These are phyloP conservation scores for Tylopilus subfusipes DNA, from an alignment of 768 basidiomycete genomes.

Conservation along the genomic window DNA sequence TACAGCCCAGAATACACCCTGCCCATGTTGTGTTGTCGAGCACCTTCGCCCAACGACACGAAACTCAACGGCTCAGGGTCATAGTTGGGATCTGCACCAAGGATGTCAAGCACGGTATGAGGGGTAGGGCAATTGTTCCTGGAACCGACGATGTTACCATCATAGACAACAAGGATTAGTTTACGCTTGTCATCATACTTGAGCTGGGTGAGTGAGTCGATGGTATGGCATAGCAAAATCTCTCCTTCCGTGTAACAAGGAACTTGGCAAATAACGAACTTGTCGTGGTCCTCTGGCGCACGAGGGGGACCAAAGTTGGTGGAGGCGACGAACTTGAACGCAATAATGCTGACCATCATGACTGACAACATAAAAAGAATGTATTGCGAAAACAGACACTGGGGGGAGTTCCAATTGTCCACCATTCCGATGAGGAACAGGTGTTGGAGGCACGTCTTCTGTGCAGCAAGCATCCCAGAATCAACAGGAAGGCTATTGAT, in stretches of 20 bases:
- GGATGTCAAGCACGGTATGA: slow-evolving; percentile 92
- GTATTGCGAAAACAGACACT: slow-evolving; percentile 89
- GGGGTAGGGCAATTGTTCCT: slow-evolving; percentile 97
- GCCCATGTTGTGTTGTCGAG: slow-evolving; percentile 97
- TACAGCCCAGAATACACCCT: slow-evolving; percentile 97
- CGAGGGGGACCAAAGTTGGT: slow-evolving; percentile 77
- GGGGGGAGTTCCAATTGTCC: slow-evolving; percentile 87
- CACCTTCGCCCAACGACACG: slow-evolving; percentile 89
- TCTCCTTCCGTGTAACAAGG: slow-evolving; percentile 99
- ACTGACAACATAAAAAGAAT: slow-evolving; percentile 85
- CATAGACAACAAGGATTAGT: slow-evolving; percentile 33
- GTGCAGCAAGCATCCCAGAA: slow-evolving; percentile 55
- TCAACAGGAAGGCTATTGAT: slow-evolving; percentile 64
- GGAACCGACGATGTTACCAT: slow-evolving; percentile 96
- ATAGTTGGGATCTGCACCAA: slow-evolving; percentile 88
- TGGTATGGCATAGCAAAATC: slow-evolving; percentile 75
- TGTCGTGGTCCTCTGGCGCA: slow-evolving; percentile 92
- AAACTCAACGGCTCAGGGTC: slow-evolving; percentile 96
- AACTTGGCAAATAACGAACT: slow-evolving; percentile 96
- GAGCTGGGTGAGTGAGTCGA: slow-evolving; percentile 90
- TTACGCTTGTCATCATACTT: slow-evolving; percentile 99
- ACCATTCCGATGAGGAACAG: slow-evolving; percentile 88
- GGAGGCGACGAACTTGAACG: slow-evolving; percentile 93
- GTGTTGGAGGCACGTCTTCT: slow-evolving; percentile 88
- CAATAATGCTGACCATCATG: slow-evolving; percentile 93